These are phyloP conservation scores for Sphaceloma murrayae DNA, from an alignment of 2,329 filamentous ascomycete species.

Conservation along the genomic window DNA sequence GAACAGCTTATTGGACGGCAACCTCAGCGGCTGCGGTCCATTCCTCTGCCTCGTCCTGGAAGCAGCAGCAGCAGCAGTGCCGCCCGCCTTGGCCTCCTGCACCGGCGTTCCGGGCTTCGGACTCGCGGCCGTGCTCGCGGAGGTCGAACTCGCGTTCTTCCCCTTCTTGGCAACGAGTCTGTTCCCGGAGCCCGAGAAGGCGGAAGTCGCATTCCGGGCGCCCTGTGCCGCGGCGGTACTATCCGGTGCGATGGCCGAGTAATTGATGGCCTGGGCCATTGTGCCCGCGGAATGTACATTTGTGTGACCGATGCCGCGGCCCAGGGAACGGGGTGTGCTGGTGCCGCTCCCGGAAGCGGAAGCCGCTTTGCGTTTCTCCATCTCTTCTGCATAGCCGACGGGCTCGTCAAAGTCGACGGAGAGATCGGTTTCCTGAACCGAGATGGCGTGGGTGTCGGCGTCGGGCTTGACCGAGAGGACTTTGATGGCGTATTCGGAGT, in stretches of 20 bases:
- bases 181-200: conserved; percentile 73
- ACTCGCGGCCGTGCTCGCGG: conserved; percentile 45
- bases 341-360: conserved; percentile 53
- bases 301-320: conserved; percentile 51
- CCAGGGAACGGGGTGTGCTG: conserved; percentile 59
- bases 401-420: conserved; percentile 93
- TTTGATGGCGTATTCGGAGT: conserved; percentile 83
- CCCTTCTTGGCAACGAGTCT: conserved; percentile 74
- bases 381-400: conserved; percentile 85
- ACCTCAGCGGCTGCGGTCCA: conserved; percentile 73
- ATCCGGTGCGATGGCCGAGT: conserved; percentile 75
- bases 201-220: conserved; percentile 56
- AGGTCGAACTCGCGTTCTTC: conserved; percentile 30
- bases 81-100: conserved; percentile 20
- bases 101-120: conserved; percentile 48
- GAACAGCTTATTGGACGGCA: conserved; percentile 86
- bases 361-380: conserved; percentile 36
- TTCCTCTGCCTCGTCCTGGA: conserved; percentile 44
- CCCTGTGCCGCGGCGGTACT: conserved; percentile 55
- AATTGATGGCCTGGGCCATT: conserved; percentile 98
- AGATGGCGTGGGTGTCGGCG: conserved; percentile 71
- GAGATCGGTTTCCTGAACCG: conserved; percentile 92
- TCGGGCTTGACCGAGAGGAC: conserved; percentile 89
- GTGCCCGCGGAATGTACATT: conserved; percentile 74
- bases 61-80: conserved; percentile 37